Evolutionary conservation across 73 alveolate species (phyloP).

Genomic region (Breviolum minutum): DNA sequence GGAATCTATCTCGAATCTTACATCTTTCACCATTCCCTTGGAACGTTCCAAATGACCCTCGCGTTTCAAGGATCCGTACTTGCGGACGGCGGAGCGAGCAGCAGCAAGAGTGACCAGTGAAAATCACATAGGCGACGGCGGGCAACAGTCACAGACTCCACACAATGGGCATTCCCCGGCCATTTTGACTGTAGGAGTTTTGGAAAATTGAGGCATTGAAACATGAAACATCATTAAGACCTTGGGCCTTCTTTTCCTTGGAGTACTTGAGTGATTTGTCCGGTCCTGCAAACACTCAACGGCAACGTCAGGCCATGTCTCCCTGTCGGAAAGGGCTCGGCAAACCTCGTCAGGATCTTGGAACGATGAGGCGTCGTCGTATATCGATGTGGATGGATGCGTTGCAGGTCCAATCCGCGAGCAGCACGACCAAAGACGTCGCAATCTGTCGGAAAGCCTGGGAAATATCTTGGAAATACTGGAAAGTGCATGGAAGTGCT

Average conservation of each 20-base stretch:
- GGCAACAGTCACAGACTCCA: neutral
- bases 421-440: conserved; percentile 62
- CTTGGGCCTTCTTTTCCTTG: neutral
- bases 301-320: neutral
- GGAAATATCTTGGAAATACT: neutral
- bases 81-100: conserved; percentile 62
- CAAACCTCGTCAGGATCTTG: neutral
- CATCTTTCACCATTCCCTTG: too few species aligned
- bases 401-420: conserved; percentile 45
- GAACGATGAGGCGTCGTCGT: neutral
- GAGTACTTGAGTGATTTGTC: neutral
- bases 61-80: conserved; percentile 9
- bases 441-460: neutral
- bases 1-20: too few species aligned
- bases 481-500: neutral
- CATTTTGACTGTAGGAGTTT: neutral
- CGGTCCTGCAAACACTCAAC: neutral
- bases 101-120: conserved; percentile 50
- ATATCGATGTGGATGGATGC: neutral
- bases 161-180: neutral
- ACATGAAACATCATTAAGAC: neutral
- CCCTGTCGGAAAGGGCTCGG: conserved; percentile 55
- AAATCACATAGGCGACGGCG: neutral
- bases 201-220: neutral
- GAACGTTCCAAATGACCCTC: neutral